Evolutionary conservation across 2,329 filamentous ascomycete species (phyloP), one percentile per base, ranked within the genome.

Genomic region (Cytospora mali): DNA sequence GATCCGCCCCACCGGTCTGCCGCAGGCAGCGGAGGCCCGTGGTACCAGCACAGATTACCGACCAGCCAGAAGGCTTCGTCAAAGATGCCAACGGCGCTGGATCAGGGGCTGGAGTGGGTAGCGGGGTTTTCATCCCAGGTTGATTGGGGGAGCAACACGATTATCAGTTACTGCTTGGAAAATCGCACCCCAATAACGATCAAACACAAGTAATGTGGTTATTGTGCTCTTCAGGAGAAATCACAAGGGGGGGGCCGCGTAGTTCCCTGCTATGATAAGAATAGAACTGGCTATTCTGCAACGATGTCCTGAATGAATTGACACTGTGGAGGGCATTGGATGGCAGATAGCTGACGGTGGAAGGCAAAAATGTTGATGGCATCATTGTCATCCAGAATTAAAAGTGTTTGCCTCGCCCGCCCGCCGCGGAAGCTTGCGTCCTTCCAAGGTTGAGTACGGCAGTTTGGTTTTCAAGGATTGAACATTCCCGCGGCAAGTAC

Each of bases 211-310:
- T 27, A 33, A 48, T 18, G 35, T 39, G 35, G 7, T 42, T 25
- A 65, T 62, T 61, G 58, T 50, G 61, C 54, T 62, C 51, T 65
- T 62, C 63, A 65, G 63, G 63, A 62, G 63, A 39, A 39, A 18
- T 39, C 35, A 7, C 14, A 16, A 18, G 31, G 3, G 21, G 21
- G 42, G 18, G 42, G 63, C 63, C 60, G 63, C 63, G 63, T 61
- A 57, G 42, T 14, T 58, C 61, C 51, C 46, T 54, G 31, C 49
- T 27, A n/a, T 29, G 25, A 59, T 23, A 35, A 59, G 46, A 27
- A 53, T 39, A 25, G 6, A n/a, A 28, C 16, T 55, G 48, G 25
- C 28, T 46, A 39, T 55, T 29, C n/a, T 56, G 23, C 18, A 2
- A 33, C 31, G 31, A 13, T 48, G n/a, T 52, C 6, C 28, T 21